Evolutionary conservation across 2,329 filamentous ascomycete genomes (phyloP).

Genomic region (Cercospora zeina): DNA sequence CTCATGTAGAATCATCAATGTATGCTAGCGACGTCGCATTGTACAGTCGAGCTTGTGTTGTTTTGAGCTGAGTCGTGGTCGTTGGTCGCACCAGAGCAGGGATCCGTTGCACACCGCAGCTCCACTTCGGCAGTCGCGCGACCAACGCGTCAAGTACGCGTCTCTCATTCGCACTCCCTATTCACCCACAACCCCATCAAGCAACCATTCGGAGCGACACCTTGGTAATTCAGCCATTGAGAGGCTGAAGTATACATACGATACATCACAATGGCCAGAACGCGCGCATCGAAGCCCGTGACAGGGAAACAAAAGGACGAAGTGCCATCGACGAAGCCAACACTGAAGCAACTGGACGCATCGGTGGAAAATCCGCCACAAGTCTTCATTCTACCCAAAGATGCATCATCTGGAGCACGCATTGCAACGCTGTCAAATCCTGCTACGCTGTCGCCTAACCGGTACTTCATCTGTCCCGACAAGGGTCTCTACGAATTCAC

Average conservation of each 20-base stretch:
- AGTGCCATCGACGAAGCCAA: conserved; percentile 17
- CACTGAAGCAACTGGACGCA: conserved; percentile 38
- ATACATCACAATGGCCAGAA: conserved; percentile 30
- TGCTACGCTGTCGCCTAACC: conserved; percentile 48
- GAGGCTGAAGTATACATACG: neutral
- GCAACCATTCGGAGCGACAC: neutral
- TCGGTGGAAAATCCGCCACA: conserved; percentile 50
- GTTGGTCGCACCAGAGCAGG: conserved; percentile 14
- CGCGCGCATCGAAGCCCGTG: conserved; percentile 35
- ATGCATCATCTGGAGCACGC: conserved; percentile 54
- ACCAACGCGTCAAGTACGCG: conserved; percentile 20
- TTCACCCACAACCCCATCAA: neutral
- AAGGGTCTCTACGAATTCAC: conserved; percentile 64
- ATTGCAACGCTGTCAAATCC: conserved; percentile 60
- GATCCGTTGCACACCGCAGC: conserved; percentile 15
- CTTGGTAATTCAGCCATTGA: neutral
- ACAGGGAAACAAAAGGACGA: conserved; percentile 23
- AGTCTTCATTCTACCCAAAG: conserved; percentile 59
- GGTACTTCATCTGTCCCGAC: conserved; percentile 61
- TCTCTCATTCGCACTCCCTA: conserved; percentile 6
- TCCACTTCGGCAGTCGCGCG: conserved; percentile 16
- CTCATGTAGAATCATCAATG: conserved; percentile 7
- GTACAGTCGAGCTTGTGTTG: conserved; percentile 8
- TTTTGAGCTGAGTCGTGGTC: conserved; percentile 15
- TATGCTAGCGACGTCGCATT: conserved; percentile 11